These are phyloP conservation scores for Termitomyces sp. DNA, from an alignment of 768 basidiomycete genomes.

Conservation along the genomic window DNA sequence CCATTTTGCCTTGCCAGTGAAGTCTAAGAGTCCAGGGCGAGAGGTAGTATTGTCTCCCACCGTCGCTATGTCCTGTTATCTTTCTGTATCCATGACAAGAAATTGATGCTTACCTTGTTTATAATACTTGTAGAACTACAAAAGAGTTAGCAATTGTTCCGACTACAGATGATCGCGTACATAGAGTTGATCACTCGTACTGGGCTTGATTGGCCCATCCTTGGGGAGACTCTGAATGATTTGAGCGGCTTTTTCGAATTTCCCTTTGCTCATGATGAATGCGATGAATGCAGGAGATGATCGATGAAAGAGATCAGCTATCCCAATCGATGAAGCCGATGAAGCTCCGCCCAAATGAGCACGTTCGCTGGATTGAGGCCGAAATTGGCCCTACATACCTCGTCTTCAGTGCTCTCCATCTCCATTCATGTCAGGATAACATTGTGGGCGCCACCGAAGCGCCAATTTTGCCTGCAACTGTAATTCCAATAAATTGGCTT, in stretches of 20 bases:
- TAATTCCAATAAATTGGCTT: neutral
- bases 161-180: slow-evolving; percentile 42
- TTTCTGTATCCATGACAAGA: neutral
- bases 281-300: slow-evolving; percentile 4
- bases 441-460: neutral
- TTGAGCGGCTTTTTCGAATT: slow-evolving; percentile 72
- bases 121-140: slow-evolving; percentile 88
- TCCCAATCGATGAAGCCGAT: slow-evolving; percentile 7
- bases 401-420: neutral
- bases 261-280: slow-evolving; percentile 53
- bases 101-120: slow-evolving; percentile 68
- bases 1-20: slow-evolving; percentile 90
- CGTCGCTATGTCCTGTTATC: slow-evolving; percentile 41
- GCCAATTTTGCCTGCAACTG: neutral
- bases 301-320: slow-evolving; percentile 5
- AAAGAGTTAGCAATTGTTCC: slow-evolving; percentile 7
- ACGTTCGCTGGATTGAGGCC: neutral
- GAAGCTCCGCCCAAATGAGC: slow-evolving; percentile 14
- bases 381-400: neutral
- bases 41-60: slow-evolving; percentile 64
- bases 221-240: slow-evolving; percentile 70
- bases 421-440: neutral
- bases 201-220: slow-evolving; percentile 75
- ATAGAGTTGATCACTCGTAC: slow-evolving; percentile 68
- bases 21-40: slow-evolving; percentile 77